Percentiles rank a stretch among this genome's conserved stretches.
phyloP scores from a whole-genome alignment of 768 basidiomycete species.

The Strobilomyces echinocephalus region DNA sequence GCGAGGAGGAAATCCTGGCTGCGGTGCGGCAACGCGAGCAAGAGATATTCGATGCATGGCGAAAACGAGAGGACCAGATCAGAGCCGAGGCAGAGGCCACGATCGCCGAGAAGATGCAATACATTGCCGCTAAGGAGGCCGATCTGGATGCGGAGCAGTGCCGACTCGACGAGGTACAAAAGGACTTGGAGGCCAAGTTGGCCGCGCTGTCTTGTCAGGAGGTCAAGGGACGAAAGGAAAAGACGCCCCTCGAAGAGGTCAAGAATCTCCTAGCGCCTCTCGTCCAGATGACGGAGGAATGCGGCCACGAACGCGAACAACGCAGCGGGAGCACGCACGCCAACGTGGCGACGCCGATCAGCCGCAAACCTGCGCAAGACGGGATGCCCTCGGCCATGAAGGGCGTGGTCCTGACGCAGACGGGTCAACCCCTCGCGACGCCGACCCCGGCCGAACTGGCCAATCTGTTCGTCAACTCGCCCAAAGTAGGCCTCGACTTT shows the following conservation, averaged over 20 bases:
- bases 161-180: slow-evolving; percentile 41
- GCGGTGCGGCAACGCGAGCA: slow-evolving; percentile 61
- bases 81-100: slow-evolving; percentile 42
- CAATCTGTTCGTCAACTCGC: slow-evolving; percentile 63
- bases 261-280: slow-evolving; percentile 62
- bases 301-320: slow-evolving; percentile 22
- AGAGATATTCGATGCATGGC: slow-evolving; percentile 61
- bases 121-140: slow-evolving; percentile 47
- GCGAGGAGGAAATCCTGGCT: slow-evolving; percentile 70
- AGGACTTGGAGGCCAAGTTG: slow-evolving; percentile 49
- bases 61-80: slow-evolving; percentile 45
- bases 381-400: slow-evolving; percentile 56
- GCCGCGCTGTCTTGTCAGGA: slow-evolving; percentile 39
- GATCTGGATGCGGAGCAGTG: slow-evolving; percentile 51
- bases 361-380: slow-evolving; percentile 31
- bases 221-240: slow-evolving; percentile 41
- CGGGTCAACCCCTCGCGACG: slow-evolving; percentile 69
- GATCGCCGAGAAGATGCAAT: slow-evolving; percentile 40
- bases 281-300: slow-evolving; percentile 33
- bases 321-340: slow-evolving; percentile 15
- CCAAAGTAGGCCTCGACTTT: slow-evolving; percentile 69
- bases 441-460: slow-evolving; percentile 64
- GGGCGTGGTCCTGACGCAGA: slow-evolving; percentile 74
- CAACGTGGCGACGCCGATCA: slow-evolving; percentile 48
- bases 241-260: slow-evolving; percentile 69